A percentile compares a stretch with the other conserved stretches of the same genome.
These are phyloP conservation scores for Mortierella sp. DNA, from an alignment of 371 early-diverging fungal species.

Conservation along the genomic window DNA sequence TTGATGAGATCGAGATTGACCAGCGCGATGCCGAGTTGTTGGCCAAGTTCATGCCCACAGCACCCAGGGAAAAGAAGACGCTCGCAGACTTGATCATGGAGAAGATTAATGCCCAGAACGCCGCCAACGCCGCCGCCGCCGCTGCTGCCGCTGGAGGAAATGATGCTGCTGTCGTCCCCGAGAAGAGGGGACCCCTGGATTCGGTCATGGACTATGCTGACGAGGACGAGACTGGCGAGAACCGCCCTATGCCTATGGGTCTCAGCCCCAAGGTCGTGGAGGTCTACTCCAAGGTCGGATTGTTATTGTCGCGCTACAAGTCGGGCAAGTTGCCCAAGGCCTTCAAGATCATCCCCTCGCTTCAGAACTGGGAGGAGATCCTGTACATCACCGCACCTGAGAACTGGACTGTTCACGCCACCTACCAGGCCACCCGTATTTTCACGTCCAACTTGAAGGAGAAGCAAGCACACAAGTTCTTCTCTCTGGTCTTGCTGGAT, in stretches of 20 bases:
- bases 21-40: slow-evolving; percentile 84
- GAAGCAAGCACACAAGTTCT: slow-evolving; percentile 94
- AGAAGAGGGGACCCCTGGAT: slow-evolving; percentile 40
- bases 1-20: slow-evolving; percentile 72
- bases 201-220: slow-evolving; percentile 56
- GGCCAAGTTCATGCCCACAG: slow-evolving; percentile 90
- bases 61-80: slow-evolving; percentile 85
- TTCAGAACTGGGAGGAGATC: slow-evolving; percentile 97
- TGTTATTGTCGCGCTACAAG: slow-evolving; percentile 92
- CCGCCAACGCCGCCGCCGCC: slow-evolving; percentile 52
- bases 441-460: slow-evolving; percentile 96
- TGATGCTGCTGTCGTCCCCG: slow-evolving; percentile 40
- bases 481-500: slow-evolving; percentile 88
- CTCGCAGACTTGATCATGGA: slow-evolving; percentile 96
- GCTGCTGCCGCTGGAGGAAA: slow-evolving; percentile 44
- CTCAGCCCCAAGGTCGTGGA: slow-evolving; percentile 93
- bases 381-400: slow-evolving; percentile 92
- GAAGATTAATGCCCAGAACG: slow-evolving; percentile 88
- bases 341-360: slow-evolving; percentile 97
- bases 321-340: slow-evolving; percentile 98
- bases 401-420: slow-evolving; percentile 96
- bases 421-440: slow-evolving; percentile 95
- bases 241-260: slow-evolving; percentile 65
- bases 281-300: slow-evolving; percentile 97
- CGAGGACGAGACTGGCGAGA: slow-evolving; percentile 48